Base-by-base conservation (phyloP, 225 moss, liverwort and hornwort genomes). In the Bryoerythrophyllum caledonicum region DNA sequence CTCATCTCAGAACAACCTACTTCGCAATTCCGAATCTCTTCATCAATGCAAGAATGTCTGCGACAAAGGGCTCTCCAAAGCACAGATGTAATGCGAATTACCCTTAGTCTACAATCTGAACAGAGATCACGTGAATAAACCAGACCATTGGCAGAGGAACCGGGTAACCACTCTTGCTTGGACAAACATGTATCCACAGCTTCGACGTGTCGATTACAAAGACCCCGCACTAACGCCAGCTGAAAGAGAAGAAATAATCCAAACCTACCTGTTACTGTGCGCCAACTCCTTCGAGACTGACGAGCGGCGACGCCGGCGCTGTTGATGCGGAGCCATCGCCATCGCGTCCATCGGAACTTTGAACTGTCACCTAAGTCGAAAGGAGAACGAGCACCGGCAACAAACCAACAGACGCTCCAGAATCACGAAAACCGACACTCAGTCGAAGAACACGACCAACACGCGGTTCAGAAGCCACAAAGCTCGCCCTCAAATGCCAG, bases 291-390 rank as follows among this genome's bases (percentile, higher is more conserved):
- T 90, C 54, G 87, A 75, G 52, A 70, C 30, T 25, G 83, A 80
- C 67, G 89, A 89, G 67, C 94, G 91, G 59, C 85, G 91, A 66
- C 87, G 94, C 70, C 96, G 85, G 44, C 94, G 87, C 78, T 86
- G 87, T 60, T 86, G 92, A 67, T 91, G 92, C 35, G 88, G 88
- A 26, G 88, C 92, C 90, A 85, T 86, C 23, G 82, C 86, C 90
- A 87, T 87, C 20, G 82, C 84, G 81, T 94, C 90, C 96, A 96
- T 96, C 84, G 12, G 26, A 20, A 63, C 34, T 43, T 67, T 21
- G 28, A 63, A 71, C 25, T 12, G 43, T 27, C 51, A 35, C 27
- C 53, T 35, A 63, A 28, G 68, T 53, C 71, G 48, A 52, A 43
- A 57, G 38, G 37, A 69, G 61, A 17, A 19, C 19, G 61, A 69